phyloP scores from a whole-genome alignment of 805 yeast genomes.

The Metschnikowia arizonensis region DNA sequence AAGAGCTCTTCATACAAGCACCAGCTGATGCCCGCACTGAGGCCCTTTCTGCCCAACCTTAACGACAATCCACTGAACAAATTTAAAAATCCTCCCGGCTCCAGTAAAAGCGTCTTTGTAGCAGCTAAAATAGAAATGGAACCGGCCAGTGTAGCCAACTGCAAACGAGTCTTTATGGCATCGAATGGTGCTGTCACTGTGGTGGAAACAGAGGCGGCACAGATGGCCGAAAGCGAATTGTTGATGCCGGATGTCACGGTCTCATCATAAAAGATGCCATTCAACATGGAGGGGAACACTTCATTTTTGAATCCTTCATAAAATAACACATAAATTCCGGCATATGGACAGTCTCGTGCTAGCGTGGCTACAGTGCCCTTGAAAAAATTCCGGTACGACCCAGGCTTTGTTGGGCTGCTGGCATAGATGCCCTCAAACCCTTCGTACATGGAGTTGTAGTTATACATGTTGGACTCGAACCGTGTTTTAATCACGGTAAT shows the following conservation, averaged over 20 bases:
- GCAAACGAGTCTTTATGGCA: constrained; percentile 88
- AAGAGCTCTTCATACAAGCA: constrained; percentile 90
- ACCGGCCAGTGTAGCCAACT: constrained; percentile 49
- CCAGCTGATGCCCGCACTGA: constrained; percentile 96
- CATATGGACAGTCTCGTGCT: constrained; percentile 92
- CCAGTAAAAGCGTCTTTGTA: constrained; percentile 39
- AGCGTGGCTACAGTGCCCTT: constrained; percentile 85
- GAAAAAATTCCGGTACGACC: constrained; percentile 66
- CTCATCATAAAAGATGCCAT: constrained; percentile 10
- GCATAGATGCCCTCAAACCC: constrained; percentile 56
- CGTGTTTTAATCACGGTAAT: constrained; percentile 86
- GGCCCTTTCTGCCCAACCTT: constrained; percentile 77
- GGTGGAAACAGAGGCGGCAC: constrained; percentile 78
- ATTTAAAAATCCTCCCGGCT: constrained; percentile 47
- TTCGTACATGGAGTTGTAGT: constrained; percentile 58
- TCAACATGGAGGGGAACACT: constrained; percentile 39
- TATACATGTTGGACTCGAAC: constrained; percentile 75
- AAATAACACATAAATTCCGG: constrained; percentile 83
- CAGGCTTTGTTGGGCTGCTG: constrained; percentile 26
- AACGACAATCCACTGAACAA: constrained; percentile 82
- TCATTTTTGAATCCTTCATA: constrained; percentile 72
- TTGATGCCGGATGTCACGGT: constrained; percentile 12
- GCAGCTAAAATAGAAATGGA: constrained; percentile 36
- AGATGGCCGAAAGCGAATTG: constrained; percentile 71
- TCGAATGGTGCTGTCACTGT: constrained; percentile 92